These are phyloP conservation scores for Brasenia schreberi DNA, from an alignment of 164 flowering plant species.

Conservation along the genomic window DNA sequence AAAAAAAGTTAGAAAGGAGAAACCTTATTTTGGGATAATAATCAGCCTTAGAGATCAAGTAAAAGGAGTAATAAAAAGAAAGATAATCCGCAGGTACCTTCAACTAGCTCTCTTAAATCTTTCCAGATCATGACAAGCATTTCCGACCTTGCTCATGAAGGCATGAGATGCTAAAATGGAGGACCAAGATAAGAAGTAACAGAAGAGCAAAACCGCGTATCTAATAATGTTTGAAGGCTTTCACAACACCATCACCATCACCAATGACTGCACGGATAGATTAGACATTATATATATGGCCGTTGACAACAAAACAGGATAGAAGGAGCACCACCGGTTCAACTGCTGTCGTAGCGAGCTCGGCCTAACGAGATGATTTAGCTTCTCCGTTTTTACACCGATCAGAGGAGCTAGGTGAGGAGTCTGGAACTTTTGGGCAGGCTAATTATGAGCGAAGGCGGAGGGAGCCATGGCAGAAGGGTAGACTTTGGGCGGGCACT, in stretches of 20 bases:
- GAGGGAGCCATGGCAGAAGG: background rate
- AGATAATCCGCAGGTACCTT: background rate
- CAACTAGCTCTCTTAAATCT: background rate
- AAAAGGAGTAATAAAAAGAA: background rate
- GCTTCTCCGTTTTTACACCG: background rate
- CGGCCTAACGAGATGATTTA: too few relatives aligned
- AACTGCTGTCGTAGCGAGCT: too few relatives aligned
- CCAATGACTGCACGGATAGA: too few relatives aligned
- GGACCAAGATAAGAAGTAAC: too few relatives aligned
- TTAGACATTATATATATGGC: too few relatives aligned
- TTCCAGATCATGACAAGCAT: background rate
- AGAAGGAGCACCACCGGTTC: background rate
- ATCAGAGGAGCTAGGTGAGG: background rate
- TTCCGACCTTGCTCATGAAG: too few relatives aligned
- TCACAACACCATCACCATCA: too few relatives aligned
- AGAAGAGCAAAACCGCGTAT: too few relatives aligned
- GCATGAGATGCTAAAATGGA: too few relatives aligned
- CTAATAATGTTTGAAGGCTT: too few relatives aligned
- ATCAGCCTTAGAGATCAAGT: background rate
- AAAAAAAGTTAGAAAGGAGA: background rate
- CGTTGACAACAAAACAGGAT: background rate
- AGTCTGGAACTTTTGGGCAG: background rate
- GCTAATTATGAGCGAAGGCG: background rate
- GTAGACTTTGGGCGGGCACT: constrained; percentile 11
- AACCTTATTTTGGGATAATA: background rate